These are phyloP conservation scores for Funneliformis mosseae DNA, from an alignment of 192 early-diverging fungal species.

Conservation along the genomic window DNA sequence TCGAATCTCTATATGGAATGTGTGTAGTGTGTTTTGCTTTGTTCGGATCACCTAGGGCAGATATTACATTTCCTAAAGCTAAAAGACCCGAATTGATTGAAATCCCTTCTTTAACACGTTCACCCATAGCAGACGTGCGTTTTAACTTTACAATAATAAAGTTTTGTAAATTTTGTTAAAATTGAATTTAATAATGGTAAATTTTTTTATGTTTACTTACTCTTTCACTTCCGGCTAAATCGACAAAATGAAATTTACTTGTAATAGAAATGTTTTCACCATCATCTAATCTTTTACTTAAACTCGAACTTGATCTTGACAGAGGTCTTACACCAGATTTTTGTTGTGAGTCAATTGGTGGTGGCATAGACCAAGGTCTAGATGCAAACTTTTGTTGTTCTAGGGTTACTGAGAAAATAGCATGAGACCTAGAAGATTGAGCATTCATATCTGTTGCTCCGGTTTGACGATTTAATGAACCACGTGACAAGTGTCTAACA, in stretches of 20 bases:
- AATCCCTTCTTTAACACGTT: conserved; percentile 93
- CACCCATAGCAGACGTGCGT: conserved; percentile 88
- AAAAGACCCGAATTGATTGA: conserved; percentile 94
- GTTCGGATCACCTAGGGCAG: conserved; percentile 81
- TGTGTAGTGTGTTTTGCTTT: conserved; percentile 63
- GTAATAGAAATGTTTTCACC: conserved; percentile 68
- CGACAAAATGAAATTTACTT: conserved; percentile 98
- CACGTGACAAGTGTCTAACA: conserved; percentile 58
- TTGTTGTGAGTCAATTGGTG: background rate
- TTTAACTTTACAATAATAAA: conserved; percentile 60
- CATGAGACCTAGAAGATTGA: conserved; percentile 92
- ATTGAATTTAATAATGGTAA: background rate
- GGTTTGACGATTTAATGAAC: conserved; percentile 81
- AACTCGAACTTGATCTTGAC: conserved; percentile 12
- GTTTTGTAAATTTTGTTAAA: background rate
- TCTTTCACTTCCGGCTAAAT: conserved; percentile 95
- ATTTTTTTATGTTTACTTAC: conserved; percentile 27
- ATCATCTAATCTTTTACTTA: conserved; percentile 37
- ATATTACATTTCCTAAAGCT: conserved; percentile 97
- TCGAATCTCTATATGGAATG: conserved; percentile 96
- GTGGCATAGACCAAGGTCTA: conserved; percentile 20
- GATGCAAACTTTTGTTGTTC: conserved; percentile 64
- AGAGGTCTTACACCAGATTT: conserved; percentile 15
- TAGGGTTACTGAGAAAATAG: conserved; percentile 92
- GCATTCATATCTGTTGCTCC: conserved; percentile 98